A percentile compares a stretch with the other conserved stretches of the same genome.
Evolutionary conservation across 345 rosid genomes (phyloP).

Genomic region (Triadica sebifera): DNA sequence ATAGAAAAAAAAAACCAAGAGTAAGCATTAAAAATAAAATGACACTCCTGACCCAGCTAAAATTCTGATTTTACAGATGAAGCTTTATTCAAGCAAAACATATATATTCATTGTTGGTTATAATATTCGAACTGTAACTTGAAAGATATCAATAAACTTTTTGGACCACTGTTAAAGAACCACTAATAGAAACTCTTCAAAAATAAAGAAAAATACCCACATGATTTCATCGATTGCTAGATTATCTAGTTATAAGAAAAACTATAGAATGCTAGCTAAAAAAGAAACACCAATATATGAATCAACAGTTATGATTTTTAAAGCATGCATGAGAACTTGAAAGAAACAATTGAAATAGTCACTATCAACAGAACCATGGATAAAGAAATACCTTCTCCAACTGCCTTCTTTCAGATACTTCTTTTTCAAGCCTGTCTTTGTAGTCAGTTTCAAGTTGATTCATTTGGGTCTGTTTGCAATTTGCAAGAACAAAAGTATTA

Average conservation of each 20-base stretch:
- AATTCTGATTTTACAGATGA: not conserved
- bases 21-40: not conserved
- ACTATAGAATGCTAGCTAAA: not conserved
- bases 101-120: not conserved
- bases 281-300: not conserved
- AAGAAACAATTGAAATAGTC: not conserved
- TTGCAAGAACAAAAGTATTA: not conserved
- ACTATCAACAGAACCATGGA: not conserved
- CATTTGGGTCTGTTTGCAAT: constrained; percentile 53
- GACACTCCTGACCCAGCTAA: not conserved
- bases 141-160: not conserved
- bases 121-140: too few species aligned
- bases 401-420: constrained; percentile 55
- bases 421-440: constrained; percentile 77
- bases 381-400: constrained; percentile 65
- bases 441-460: constrained; percentile 68
- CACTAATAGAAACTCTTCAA: not conserved
- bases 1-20: not conserved
- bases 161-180: not conserved
- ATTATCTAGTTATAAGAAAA: not conserved
- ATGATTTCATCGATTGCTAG: not conserved
- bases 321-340: not conserved
- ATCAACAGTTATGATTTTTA: not conserved
- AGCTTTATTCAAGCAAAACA: not conserved
- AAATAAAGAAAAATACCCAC: not conserved